Evolutionary conservation across 176 grass and related monocot genomes (phyloP), one percentile per base, ranked within the genome.

Genomic region (Microstegium vimineum): DNA sequence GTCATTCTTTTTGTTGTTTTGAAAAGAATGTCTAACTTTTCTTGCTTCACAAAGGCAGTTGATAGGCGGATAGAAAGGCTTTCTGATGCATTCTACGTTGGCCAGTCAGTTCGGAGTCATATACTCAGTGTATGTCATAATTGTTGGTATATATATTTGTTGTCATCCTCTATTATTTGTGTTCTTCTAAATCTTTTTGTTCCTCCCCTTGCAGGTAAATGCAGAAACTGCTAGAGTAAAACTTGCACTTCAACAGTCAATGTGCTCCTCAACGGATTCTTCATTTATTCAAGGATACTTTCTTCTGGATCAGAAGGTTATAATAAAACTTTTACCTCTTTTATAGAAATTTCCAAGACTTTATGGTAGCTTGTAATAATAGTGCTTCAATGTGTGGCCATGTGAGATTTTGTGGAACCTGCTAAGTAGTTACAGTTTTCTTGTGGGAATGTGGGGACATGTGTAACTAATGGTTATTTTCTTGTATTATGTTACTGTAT

Each of bases 231-330:
- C 88, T 49, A 85, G 95, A 78, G 82, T 98, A 56, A 98, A 98
- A 73, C 78, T 98, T 59, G 86, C 95, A 45, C 86, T 98, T 66
- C 90, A 95, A 72, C 92, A 93, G 66, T 98, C 92, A 62, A 82
- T 98, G 81, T 98, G 95, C 64, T 84, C 87, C 78, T 91, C 95
- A 77, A 34, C 63, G 27, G 89, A 90, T 88, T 78, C 80, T 86
- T 95, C 95, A 73, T 94, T 94, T 86, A 84, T 98, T 85, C 86
- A 73, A 85, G 90, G 80, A 88, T 98, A 93, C 69, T 95, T 98
- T 79, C 87, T 95, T 88, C 41, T 83, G 60, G 92, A 98, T 70
- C 86, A 91, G 66, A 95, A 98, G 90, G 95, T 98, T 56, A 75
- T 62, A 42, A 65, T 86, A 9, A 20, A 18, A 31, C 69, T 52